These are phyloP conservation scores for Chaetomidium leptoderma DNA, from an alignment of 495 filamentous ascomycete species.

Conservation along the genomic window DNA sequence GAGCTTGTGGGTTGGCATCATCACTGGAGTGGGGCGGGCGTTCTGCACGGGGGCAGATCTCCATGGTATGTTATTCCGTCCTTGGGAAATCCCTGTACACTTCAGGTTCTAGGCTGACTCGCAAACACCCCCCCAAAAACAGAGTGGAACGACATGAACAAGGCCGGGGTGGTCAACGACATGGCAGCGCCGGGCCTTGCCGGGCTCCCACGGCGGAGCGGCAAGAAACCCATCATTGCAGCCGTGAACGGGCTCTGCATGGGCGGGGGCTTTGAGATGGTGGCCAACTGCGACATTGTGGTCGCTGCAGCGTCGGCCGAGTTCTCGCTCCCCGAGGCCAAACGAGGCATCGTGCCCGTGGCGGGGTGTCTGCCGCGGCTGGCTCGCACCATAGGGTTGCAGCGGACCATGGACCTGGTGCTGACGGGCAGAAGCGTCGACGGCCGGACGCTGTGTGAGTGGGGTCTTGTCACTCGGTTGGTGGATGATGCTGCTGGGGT, in stretches of 20 bases:
- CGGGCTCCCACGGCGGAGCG: conserved; percentile 50
- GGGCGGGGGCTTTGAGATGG: conserved; percentile 72
- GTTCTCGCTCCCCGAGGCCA: conserved; percentile 65
- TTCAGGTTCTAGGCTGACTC: conserved; percentile 2
- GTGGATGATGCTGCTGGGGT: conserved; percentile 39
- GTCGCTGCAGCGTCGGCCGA: conserved; percentile 51
- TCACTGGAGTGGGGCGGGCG: conserved; percentile 48
- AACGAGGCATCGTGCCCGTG: conserved; percentile 63
- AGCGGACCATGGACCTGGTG: conserved; percentile 68
- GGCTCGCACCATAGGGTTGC: conserved; percentile 57
- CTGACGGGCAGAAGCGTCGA: conserved; percentile 56
- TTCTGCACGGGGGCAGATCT: conserved; percentile 61
- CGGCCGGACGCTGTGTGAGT: conserved; percentile 55
- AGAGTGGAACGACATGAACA: conserved; percentile 24
- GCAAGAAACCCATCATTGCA: conserved; percentile 63
- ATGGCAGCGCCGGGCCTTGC: conserved; percentile 51
- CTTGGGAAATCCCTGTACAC: not conserved
- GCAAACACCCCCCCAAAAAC: not conserved
- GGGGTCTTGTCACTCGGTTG: conserved; percentile 70
- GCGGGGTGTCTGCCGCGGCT: conserved; percentile 67
- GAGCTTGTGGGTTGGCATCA: conserved; percentile 45
- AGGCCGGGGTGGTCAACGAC: conserved; percentile 32
- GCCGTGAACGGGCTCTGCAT: conserved; percentile 73
- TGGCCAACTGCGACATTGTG: conserved; percentile 66
- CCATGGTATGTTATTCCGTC: conserved; percentile 30